Base-by-base conservation (phyloP, 2,329 filamentous ascomycete species). In the Epichloe gansuensis region DNA sequence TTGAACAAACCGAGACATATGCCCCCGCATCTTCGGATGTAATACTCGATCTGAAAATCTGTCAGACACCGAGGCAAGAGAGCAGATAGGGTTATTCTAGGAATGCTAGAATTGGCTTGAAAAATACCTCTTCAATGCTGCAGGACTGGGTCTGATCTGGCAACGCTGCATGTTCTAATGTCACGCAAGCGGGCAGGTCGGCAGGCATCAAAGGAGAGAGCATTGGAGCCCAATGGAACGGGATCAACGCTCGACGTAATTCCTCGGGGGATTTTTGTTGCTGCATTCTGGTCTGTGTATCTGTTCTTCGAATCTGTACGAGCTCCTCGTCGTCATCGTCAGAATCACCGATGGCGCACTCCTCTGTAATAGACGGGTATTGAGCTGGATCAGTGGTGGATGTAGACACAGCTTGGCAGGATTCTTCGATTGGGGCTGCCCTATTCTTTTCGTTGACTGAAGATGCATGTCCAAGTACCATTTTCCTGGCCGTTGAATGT, bases 1-100 rank as follows among this genome's bases (percentile, higher is more conserved):
- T 85, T 86, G 71, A 91, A 95, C 51, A 95, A 70, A 31, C 89
- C 90, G 50, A 90, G 73, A 64, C 80, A 85, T 51, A 95, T 77
- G 62, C 90, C 85, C 7, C 61, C 61, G 13, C 62, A 65, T 53
- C 60, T 65, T 36, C 50, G 47, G 17, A 54, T 41, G 35, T 36
- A 50, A 21, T 54, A 54, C 51, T 66, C 64, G 43, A 65, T 58
- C 64, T 66, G 31, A 12, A 35, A 8, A n/a, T 6, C 7, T 23
- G 40, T 53, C 34, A 53, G 51, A 46, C 31, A 25, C 48, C 44
- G 35, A 42, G 7, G 25, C 4, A 41, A 34, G 11, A 25, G 36
- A 40, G 15, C 27, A 40, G 21, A 41, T 27, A 21, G 17, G 11
- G 15, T 6, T 6, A 25, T 17, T 40, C 7, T 13, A 21, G n/a